Base-by-base conservation (phyloP, 441 rosid species). In the Bruguiera hainesii region DNA sequence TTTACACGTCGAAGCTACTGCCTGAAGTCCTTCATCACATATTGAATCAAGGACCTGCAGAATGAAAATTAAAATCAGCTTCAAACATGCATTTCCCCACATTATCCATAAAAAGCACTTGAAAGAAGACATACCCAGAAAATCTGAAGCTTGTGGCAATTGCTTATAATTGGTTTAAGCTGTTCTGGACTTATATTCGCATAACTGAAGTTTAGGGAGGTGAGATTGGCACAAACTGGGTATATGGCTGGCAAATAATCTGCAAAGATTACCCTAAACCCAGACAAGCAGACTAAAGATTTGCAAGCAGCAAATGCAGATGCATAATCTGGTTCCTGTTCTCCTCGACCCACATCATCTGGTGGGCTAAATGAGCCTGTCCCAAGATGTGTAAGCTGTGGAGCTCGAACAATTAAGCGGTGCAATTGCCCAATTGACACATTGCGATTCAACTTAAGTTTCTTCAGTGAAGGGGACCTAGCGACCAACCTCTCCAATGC, bases 161-260 rank as follows among this genome's bases (percentile, higher is more conserved):
- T 82, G 68, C 82, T 53, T 76, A 92, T 88, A 67, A 92, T 68
- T 70, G 94, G 88, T 58, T 74, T 83, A 69, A 92, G 83, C 72
- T 88, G 85, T 35, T 89, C 91, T 42, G 94, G 78, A 48, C 74
- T 73, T 65, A 92, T 80, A 73, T 80, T 78, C 9, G 98, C 93
- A 75, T 89, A 90, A 68, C 96, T 92, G 60, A 92, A 84, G 82
- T 92, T 92, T 71, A 92, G 81, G 56, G 94, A 92, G 60, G 93
- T 89, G 64, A 92, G 87, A 83, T 88, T 89, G 56, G 80, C 86
- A 64, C 91, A 89, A 28, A 85, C 91, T 0, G 91, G 96, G 78
- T 78, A 79, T 58, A 92, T 83, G 33, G 88, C 86, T 29, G 87
- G 85, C 46, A 89, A 82, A 70, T 81, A 85, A 42, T 83, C 92